Base-by-base conservation (phyloP, 140 eudicot genomes). In the Stevia rebaudiana region DNA sequence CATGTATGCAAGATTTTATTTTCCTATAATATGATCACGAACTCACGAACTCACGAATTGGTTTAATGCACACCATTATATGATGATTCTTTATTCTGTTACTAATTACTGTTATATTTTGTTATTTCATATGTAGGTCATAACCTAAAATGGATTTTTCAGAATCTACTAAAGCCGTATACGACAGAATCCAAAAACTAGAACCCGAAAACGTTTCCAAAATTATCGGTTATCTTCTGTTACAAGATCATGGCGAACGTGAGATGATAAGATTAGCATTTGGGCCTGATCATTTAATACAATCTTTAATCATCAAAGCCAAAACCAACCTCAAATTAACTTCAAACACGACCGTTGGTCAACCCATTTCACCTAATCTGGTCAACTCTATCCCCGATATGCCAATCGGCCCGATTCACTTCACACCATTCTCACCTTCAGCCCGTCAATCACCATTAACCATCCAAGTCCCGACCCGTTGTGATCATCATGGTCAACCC, bases 231-330 rank as follows among this genome's bases (percentile, higher is more conserved):
- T 79, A 68, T 67, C 81, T 82, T 63, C 78, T 82, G 12, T 40
- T 82, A 23, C 88, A 82, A 50, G 84, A 82, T 60, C 65, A 79
- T 31, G 82, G 85, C 16, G 84, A 82, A 17, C 65, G 82, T n/a
- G 85, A 82, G 24, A 79, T 82, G 88, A 82, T 82, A 72, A 58
- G 88, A 39, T 50, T 82, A 61, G 88, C 88, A n/a, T 79, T 72
- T 22, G 74, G 88, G 60, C 88, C 88, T 0, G 88, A 82, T 72
- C 76, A 73, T 43, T 52, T 76, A 49, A 65, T 82, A 23, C 76
- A 63, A 48, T 72, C 80, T 19, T 72, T 82, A 35, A 73, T 79
- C 72, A 76, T 65, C 11, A 73, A 82, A 22, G 85, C 79, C 43
- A 82, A 79, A 69, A 24, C 54, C 19, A 52, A 63, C 19, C 81